Evolutionary conservation across 2,329 filamentous ascomycete genomes (phyloP).

Genomic region (Diaporthe citrichinensis): DNA sequence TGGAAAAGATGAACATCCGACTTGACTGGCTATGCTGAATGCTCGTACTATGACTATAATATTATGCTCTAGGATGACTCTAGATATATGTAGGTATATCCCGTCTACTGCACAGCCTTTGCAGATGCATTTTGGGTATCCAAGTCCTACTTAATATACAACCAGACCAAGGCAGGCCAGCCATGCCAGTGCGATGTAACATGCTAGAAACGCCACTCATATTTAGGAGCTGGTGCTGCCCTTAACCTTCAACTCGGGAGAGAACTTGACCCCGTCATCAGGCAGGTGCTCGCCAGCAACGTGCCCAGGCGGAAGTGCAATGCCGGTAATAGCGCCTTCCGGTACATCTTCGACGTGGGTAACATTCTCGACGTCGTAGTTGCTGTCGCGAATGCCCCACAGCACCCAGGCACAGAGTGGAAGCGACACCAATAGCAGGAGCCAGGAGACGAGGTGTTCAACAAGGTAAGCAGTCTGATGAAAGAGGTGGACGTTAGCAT

Average conservation of each 20-base stretch:
- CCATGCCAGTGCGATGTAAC: too few relatives aligned
- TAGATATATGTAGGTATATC: background rate
- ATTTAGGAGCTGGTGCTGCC: background rate
- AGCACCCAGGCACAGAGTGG: conserved; percentile 45
- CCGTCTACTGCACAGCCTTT: background rate
- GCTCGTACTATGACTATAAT: too few relatives aligned
- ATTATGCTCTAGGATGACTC: too few relatives aligned
- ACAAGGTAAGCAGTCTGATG: conserved; percentile 45
- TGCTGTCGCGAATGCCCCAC: conserved; percentile 44
- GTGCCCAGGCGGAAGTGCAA: conserved; percentile 38
- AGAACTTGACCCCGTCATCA: background rate
- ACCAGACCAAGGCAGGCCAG: background rate
- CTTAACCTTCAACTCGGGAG: conserved; percentile 21
- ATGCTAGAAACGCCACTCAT: background rate
- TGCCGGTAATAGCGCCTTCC: conserved; percentile 25
- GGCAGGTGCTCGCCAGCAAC: conserved; percentile 37
- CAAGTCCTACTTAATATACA: background rate
- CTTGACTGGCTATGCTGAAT: too few relatives aligned
- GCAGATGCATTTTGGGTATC: conserved; percentile 9
- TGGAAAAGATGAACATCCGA: too few relatives aligned
- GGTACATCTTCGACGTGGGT: conserved; percentile 42
- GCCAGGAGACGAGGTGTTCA: conserved; percentile 47
- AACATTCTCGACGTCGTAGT: conserved; percentile 46
- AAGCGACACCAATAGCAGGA: conserved; percentile 45
- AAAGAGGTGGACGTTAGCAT: background rate